A percentile compares a stretch with the other conserved stretches of the same genome.
phyloP scores from a whole-genome alignment of 257 asterid species.

The Przewalskia tangutica region DNA sequence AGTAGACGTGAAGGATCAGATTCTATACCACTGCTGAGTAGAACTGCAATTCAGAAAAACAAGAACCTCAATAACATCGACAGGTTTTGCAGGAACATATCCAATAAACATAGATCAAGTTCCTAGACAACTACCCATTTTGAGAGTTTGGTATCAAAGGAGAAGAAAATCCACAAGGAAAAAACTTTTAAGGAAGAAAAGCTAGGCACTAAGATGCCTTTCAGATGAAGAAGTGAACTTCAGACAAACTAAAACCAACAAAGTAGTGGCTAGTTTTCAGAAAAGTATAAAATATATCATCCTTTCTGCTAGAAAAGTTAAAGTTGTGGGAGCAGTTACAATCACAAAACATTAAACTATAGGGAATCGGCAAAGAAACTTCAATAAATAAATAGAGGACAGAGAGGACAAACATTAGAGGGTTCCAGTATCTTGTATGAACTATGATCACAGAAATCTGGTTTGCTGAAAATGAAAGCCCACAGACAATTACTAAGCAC shows the following conservation, averaged over 20 bases:
- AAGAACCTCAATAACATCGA: background rate
- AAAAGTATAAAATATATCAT: slow-evolving; percentile 18
- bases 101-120: background rate
- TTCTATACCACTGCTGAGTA: slow-evolving; percentile 17
- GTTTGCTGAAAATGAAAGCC: slow-evolving; percentile 35
- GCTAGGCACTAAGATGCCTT: background rate
- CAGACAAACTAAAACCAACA: background rate
- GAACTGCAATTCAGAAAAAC: slow-evolving; percentile 24
- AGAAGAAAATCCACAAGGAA: background rate
- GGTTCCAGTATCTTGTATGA: slow-evolving; percentile 55
- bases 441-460: slow-evolving; percentile 47
- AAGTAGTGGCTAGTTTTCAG: slow-evolving; percentile 31
- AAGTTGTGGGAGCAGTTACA: slow-evolving; percentile 43
- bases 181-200: background rate
- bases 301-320: slow-evolving; percentile 18
- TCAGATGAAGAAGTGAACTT: slow-evolving; percentile 9
- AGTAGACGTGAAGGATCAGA: slow-evolving; percentile 7
- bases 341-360: slow-evolving; percentile 25
- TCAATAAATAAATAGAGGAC: slow-evolving; percentile 19
- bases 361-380: slow-evolving; percentile 10
- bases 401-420: slow-evolving; percentile 21
- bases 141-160: slow-evolving; percentile 2
- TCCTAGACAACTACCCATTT: background rate
- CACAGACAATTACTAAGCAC: slow-evolving; percentile 32
- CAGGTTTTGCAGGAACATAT: background rate